Conservation (phyloP, 192 early-diverging fungal species). For the Entomortierella chlamydospora region DNA sequence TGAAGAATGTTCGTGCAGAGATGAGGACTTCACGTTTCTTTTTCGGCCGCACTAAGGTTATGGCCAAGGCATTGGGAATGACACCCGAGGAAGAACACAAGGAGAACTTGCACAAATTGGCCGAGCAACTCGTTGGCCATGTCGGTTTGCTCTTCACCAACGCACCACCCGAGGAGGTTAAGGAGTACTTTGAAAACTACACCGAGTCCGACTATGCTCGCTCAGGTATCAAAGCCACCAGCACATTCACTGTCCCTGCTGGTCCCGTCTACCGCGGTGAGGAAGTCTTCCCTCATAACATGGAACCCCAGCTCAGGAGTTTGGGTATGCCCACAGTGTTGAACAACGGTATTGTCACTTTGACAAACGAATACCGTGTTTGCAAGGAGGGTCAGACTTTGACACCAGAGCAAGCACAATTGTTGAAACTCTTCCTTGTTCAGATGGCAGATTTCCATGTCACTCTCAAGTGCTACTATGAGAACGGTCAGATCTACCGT, state of each 20-base stretch:
- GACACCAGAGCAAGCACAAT: slow-evolving; percentile 88
- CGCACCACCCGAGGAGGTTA: slow-evolving; percentile 68
- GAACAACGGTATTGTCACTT: slow-evolving; percentile 82
- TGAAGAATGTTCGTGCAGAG: slow-evolving; percentile 85
- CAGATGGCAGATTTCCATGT: slow-evolving; percentile 92
- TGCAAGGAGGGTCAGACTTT: slow-evolving; percentile 87
- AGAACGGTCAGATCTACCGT: slow-evolving; percentile 65
- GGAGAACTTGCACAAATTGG: slow-evolving; percentile 68
- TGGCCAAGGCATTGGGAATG: slow-evolving; percentile 93
- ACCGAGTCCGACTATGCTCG: slow-evolving; percentile 82
- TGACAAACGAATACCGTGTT: slow-evolving; percentile 82
- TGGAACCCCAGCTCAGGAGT: slow-evolving; percentile 90
- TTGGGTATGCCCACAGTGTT: slow-evolving; percentile 92
- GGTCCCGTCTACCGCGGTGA: slow-evolving; percentile 83
- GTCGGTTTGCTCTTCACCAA: slow-evolving; percentile 94
- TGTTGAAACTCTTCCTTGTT: slow-evolving; percentile 91
- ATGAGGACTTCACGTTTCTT: slow-evolving; percentile 77
- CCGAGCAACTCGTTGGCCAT: slow-evolving; percentile 78
- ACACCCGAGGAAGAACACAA: slow-evolving; percentile 84
- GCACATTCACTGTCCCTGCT: slow-evolving; percentile 76
- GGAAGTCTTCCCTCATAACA: slow-evolving; percentile 88
- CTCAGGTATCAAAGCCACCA: slow-evolving; percentile 79
- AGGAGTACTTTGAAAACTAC: slow-evolving; percentile 72
- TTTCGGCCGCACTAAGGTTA: slow-evolving; percentile 91
- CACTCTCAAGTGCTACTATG: slow-evolving; percentile 77